Conservation (phyloP, 148 eudicot genomes). For the Tetragonia tetragonoides region DNA sequence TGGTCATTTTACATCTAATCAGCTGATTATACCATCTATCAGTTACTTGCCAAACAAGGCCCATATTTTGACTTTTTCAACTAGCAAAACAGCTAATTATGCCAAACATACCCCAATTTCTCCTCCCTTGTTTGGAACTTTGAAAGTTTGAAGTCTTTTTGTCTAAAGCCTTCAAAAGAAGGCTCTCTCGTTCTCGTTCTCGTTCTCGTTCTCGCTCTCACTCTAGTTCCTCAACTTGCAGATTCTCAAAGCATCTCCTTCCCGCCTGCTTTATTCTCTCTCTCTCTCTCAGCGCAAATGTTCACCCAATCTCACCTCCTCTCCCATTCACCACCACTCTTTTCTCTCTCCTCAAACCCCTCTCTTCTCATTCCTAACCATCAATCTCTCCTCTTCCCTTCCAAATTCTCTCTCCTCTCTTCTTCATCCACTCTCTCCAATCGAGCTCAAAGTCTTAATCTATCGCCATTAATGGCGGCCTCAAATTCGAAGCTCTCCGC, state of each 20-base stretch:
- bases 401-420: slow-evolving; percentile 16
- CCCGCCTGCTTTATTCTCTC: slow-evolving; percentile 4
- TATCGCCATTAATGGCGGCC: slow-evolving; percentile 28
- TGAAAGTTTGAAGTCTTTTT: too few relatives aligned
- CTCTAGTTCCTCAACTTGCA: not conserved
- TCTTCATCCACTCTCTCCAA: slow-evolving; percentile 9
- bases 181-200: not conserved
- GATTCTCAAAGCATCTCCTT: not conserved
- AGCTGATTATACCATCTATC: too few relatives aligned
- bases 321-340: slow-evolving; percentile 21
- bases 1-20: too few relatives aligned
- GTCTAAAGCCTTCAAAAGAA: too few relatives aligned
- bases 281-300: slow-evolving; percentile 26
- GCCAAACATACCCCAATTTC: too few relatives aligned
- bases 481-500: slow-evolving; percentile 19
- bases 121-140: too few relatives aligned
- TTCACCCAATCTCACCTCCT: slow-evolving; percentile 29
- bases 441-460: slow-evolving; percentile 4
- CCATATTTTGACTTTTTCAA: too few relatives aligned
- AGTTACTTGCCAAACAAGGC: too few relatives aligned
- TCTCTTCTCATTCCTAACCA: slow-evolving; percentile 1
- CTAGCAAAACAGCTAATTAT: too few relatives aligned
- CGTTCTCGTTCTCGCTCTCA: not conserved
- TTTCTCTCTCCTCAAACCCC: slow-evolving; percentile 19
- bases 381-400: slow-evolving; percentile 13